Base-by-base conservation (phyloP, 2,329 filamentous ascomycete genomes). In the Neofusicoccum parvum region DNA sequence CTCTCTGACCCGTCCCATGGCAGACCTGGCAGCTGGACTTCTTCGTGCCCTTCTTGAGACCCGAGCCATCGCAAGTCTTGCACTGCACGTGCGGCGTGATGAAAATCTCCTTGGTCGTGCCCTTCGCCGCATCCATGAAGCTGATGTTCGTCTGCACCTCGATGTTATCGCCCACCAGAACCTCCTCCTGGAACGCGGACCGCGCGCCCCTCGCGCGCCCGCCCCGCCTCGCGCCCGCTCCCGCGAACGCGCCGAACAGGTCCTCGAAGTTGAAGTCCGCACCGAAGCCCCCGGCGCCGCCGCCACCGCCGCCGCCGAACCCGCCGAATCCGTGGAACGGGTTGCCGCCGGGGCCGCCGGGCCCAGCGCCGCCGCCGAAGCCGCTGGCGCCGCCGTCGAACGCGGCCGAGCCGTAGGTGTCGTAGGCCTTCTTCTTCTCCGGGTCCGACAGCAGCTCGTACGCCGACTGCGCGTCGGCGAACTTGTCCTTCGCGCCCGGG, bases 61-160 rank as follows among this genome's bases (percentile, higher is more conserved):
- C 95, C 70, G 85, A 92, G 58, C 95, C 95, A 12, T 85, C 82
- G 74, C 95, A 99, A 12, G 92, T 93, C 69, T 88, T 87, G 75
- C 95, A 99, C 67, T 90, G 83, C 20, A 90, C 88, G 71, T 96
- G 80, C 0, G 95, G 94, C 9, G 90, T 92, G 70, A 97, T 91
- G 70, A 85, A 87, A 66, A 99, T 92, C n/a, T 93, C 90, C 80
- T 97, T 96, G 73, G 84, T 89, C 7, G 90, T 90, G 41, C 95
- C 95, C 79, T 96, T 97, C 10, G 95, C 95, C 6, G 95, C 92
- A 75, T 99, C 95, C 88, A 95, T 91, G 78, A 99, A 99, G 0
- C 91, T 93, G 71, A 99, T 94, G 76, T 87, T 95, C 58, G 92
- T 89, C 79, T 97, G 92, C 27, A 97, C 91, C 77, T 98, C 94